Percentiles rank a stretch among this genome's conserved stretches.
These are phyloP conservation scores for Talaromyces verruculosus DNA, from an alignment of 2,329 filamentous ascomycete genomes.

Conservation along the genomic window DNA sequence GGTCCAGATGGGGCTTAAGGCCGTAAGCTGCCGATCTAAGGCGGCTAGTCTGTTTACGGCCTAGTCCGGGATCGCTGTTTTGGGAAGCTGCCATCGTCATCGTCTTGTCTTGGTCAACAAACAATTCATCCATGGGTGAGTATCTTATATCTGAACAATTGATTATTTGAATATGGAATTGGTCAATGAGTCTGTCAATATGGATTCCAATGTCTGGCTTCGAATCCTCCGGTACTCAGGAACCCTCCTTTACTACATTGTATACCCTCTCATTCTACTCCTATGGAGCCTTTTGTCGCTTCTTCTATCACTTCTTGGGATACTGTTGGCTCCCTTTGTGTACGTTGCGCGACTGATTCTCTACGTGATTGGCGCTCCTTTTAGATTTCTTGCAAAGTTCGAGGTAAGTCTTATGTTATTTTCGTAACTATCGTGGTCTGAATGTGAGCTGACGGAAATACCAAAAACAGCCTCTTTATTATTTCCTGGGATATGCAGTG, in stretches of 20 bases:
- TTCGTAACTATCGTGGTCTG: not conserved
- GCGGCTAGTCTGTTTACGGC: conserved; percentile 24
- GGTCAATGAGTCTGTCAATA: not conserved
- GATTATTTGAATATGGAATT: not conserved
- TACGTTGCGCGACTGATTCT: conserved; percentile 47
- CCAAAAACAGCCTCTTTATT: conserved; percentile 42
- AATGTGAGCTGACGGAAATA: conserved; percentile 7
- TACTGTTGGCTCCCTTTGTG: conserved; percentile 47
- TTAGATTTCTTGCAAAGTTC: conserved; percentile 53
- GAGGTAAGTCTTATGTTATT: conserved; percentile 39
- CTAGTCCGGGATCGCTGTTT: conserved; percentile 25
- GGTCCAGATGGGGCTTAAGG: not conserved
- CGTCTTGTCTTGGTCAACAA: not conserved
- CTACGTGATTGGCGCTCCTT: conserved; percentile 48
- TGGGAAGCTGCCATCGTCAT: conserved; percentile 1
- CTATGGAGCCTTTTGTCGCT: conserved; percentile 37
- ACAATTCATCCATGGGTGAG: no score
- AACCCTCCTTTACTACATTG: conserved; percentile 37
- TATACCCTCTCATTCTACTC: conserved; percentile 41
- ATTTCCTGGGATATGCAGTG: conserved; percentile 65
- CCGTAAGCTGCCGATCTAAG: not conserved
- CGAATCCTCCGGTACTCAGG: conserved; percentile 33
- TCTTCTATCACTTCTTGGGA: not conserved
- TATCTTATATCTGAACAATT: not conserved
- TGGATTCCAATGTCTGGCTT: conserved; percentile 31